phyloP scores from a whole-genome alignment of 176 grass and related monocot species.

The Hordeum vulgare region MorexV3_pseudomolecules_assembly NC_058524.1:41782252-41782751 shows the following conservation, averaged over 20 bases:
- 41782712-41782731: background rate
- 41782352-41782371: background rate
- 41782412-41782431: background rate
- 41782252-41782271: background rate
- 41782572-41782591: slow-evolving; percentile 61
- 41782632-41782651: slow-evolving; percentile 14
- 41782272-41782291: background rate
- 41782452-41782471: background rate
- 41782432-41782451: background rate
- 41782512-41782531: slow-evolving; percentile 89
- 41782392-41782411: background rate
- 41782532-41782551: slow-evolving; percentile 80
- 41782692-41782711: background rate
- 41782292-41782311: background rate
- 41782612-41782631: slow-evolving; percentile 65
- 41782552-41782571: slow-evolving; percentile 89
- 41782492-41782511: slow-evolving; percentile 93
- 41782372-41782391: background rate
- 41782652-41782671: slow-evolving; percentile 5
- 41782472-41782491: slow-evolving; percentile 58
- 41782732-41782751: background rate
- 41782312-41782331: background rate
- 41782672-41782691: background rate
- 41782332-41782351: background rate
- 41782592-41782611: slow-evolving; percentile 34